Evolutionary conservation across 139 green algal species (phyloP), one percentile per base, ranked within the genome.

Genomic region (Astrephomene gubernaculifera): DNA sequence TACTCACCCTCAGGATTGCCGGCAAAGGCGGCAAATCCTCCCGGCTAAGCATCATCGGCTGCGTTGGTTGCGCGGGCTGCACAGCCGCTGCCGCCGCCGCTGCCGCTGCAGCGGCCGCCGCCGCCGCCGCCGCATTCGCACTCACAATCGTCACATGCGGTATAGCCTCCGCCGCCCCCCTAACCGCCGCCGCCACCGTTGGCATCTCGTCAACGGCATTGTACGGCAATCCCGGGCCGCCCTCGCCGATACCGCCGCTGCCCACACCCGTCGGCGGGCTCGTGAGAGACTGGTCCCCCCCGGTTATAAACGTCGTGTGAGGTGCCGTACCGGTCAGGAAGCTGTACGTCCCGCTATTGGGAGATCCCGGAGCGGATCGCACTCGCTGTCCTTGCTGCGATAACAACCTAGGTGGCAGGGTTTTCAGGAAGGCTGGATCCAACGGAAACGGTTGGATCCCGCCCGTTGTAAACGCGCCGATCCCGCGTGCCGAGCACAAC

Each of bases 1-100:
- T n/a, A 12, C 45, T n/a, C 10, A 82, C 74, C 74, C 72, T 57
- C 63, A 84, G 43, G 21, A 84, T 84, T 1, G 78, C 61, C 4
- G 78, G 78, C 63, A 84, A 63, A 41, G 63, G 78, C n/a, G 78
- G 78, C 19, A 84, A n/a, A 29, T 84, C 64, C 1, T 64, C 63
- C 5, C 49, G 63, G 33, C 31, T 84, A 24, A 84, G 22, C 76
- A 54, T 21, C 73, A 65, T 45, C 36, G 39, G 36, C 9, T 38
- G 21, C 36, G 68, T 29, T 14, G 39, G 3, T 7, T 22, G 4
- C 24, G 21, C 21, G 2, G 39, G 3, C 21, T 22, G 4, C 24
- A 33, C 21, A 33, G 2, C 1, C 19, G 39, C 38, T n/a, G 29
- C 8, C 61, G 61, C 61, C 61, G 61, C 54, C 39, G 35, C 25